Evolutionary conservation across 1,284 basidiomycete species (phyloP).

Genomic region (Malassezia arunalokei): DNA sequence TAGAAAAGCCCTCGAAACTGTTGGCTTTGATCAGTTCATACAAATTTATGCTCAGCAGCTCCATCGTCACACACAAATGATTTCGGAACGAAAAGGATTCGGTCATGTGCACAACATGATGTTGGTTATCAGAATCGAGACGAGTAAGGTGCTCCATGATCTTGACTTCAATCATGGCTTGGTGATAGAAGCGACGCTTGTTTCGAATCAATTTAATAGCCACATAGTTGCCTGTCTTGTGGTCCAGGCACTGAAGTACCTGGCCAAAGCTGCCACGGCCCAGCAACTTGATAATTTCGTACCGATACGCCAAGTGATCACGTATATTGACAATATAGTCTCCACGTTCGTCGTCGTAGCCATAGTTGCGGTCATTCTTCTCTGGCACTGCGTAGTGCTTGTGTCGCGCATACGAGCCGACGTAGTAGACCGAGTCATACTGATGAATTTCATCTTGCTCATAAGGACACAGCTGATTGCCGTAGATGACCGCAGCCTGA

Average conservation of each 20-base stretch:
- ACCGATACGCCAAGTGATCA: slow-evolving; percentile 91
- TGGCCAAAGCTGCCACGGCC: slow-evolving; percentile 99
- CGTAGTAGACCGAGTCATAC: slow-evolving; percentile 70
- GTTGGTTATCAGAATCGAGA: slow-evolving; percentile 95
- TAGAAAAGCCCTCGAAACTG: slow-evolving; percentile 91
- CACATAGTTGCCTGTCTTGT: slow-evolving; percentile 87
- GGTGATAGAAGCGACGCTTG: slow-evolving; percentile 97
- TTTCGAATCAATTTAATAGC: slow-evolving; percentile 99
- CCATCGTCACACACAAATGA: slow-evolving; percentile 96
- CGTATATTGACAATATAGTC: slow-evolving; percentile 82
- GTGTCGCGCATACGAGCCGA: slow-evolving; percentile 51
- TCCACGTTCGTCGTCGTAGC: slow-evolving; percentile 95
- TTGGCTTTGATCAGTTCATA: slow-evolving; percentile 99
- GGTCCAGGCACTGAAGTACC: slow-evolving; percentile 88
- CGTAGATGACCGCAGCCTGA: slow-evolving; percentile 49
- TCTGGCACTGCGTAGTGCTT: slow-evolving; percentile 50
- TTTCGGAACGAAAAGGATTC: slow-evolving; percentile 97
- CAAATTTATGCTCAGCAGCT: slow-evolving; percentile 91
- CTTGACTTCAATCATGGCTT: slow-evolving; percentile 95
- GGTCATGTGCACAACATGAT: slow-evolving; percentile 95
- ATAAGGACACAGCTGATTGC: slow-evolving; percentile 51
- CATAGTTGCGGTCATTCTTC: slow-evolving; percentile 71
- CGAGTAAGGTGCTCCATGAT: slow-evolving; percentile 88
- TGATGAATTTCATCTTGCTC: slow-evolving; percentile 86
- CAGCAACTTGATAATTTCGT: slow-evolving; percentile 79